These are phyloP conservation scores for Talaromyces atroroseus DNA, from an alignment of 2,329 filamentous ascomycete species.

Conservation along the genomic window DNA sequence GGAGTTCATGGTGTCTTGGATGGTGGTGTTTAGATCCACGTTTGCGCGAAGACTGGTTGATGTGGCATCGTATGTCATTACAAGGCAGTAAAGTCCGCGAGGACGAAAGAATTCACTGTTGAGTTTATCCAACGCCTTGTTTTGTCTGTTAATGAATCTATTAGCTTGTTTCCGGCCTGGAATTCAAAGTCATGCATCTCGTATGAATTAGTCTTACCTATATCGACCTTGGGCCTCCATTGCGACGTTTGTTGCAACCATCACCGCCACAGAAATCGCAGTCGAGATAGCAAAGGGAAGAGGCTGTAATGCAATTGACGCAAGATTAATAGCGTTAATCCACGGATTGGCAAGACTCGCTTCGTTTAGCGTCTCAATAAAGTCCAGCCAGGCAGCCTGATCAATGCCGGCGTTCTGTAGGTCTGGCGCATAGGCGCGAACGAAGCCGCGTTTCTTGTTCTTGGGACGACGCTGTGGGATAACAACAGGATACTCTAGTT, in stretches of 20 bases:
- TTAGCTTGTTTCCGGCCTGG: not conserved
- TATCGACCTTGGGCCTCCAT: constrained; percentile 19
- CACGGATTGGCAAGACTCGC: constrained; percentile 10
- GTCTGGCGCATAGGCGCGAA: constrained; percentile 36
- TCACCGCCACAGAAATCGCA: constrained; percentile 7
- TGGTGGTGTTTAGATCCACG: not conserved
- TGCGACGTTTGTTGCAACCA: constrained; percentile 6
- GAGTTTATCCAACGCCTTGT: constrained; percentile 51
- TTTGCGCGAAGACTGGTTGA: not conserved
- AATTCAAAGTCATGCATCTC: not conserved
- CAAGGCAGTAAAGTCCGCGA: constrained; percentile 49
- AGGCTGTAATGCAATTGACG: not conserved
- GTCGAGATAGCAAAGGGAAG: not conserved
- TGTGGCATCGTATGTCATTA: constrained; percentile 45
- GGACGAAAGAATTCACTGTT: constrained; percentile 56
- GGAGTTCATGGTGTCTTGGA: not conserved
- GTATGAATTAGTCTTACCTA: not conserved
- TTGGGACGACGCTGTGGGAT: constrained; percentile 36
- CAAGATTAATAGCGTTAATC: constrained; percentile 13
- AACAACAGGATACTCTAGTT: constrained; percentile 26
- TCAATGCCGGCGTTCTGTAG: constrained; percentile 31
- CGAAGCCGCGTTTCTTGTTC: constrained; percentile 32
- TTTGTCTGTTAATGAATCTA: constrained; percentile 29
- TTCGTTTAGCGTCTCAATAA: constrained; percentile 27
- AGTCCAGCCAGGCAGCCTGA: constrained; percentile 33